phyloP scores from a whole-genome alignment of 768 basidiomycete species.

The Russula ochroleuca region DNA sequence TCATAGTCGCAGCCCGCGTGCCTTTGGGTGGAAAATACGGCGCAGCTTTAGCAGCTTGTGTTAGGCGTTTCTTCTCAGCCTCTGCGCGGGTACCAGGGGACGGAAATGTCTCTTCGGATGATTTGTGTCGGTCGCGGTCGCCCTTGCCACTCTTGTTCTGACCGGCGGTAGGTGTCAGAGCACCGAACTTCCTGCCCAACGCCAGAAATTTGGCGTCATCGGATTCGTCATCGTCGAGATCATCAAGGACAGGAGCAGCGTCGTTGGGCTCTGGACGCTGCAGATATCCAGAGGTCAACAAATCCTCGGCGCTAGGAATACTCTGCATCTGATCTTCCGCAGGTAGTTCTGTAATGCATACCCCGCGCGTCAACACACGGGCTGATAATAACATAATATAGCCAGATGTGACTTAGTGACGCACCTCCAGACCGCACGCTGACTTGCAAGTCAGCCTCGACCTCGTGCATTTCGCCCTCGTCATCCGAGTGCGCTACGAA shows the following conservation, averaged over 20 bases:
- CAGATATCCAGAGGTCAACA: neutral
- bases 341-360: neutral
- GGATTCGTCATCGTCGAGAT: neutral
- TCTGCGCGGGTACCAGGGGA: slow-evolving; percentile 9
- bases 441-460: slow-evolving; percentile 11
- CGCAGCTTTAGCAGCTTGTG: slow-evolving; percentile 8
- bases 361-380: neutral
- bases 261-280: neutral
- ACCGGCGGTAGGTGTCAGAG: neutral
- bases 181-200: too few species aligned
- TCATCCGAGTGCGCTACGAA: slow-evolving; percentile 3
- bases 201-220: slow-evolving; percentile 10
- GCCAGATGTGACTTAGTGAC: neutral
- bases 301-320: neutral
- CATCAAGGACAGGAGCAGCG: neutral
- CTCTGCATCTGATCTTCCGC: neutral
- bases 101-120: slow-evolving; percentile 17
- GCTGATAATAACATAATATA: neutral
- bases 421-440: neutral
- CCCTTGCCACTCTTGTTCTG: neutral
- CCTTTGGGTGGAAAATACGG: slow-evolving; percentile 14
- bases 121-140: neutral
- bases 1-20: slow-evolving; percentile 18
- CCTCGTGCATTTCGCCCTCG: slow-evolving; percentile 18
- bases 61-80: slow-evolving; percentile 11